These are phyloP conservation scores for Eimeria acervulina DNA, from an alignment of 169 alveolate species.

Conservation along the genomic window DNA sequence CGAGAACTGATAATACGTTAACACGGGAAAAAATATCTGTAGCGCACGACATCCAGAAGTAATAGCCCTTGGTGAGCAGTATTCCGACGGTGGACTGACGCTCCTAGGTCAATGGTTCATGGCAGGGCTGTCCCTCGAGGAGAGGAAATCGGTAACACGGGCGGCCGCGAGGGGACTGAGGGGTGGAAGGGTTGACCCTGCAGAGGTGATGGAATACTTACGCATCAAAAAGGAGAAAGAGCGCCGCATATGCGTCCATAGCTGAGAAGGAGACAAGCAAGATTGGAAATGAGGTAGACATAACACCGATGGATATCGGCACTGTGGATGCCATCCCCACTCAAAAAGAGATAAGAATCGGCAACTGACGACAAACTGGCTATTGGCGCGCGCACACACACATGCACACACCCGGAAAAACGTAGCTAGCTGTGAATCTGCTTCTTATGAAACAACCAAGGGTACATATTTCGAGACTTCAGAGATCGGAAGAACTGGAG, in stretches of 20 bases:
- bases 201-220: neutral
- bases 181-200: neutral
- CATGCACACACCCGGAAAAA: neutral
- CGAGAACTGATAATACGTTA: neutral
- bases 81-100: neutral
- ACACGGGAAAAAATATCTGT: neutral
- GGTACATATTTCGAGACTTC: too few species aligned
- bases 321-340: neutral
- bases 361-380: too few species aligned
- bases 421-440: too few species aligned
- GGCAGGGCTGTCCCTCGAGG: neutral
- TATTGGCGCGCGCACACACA: neutral
- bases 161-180: neutral
- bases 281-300: neutral
- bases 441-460: neutral
- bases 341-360: neutral
- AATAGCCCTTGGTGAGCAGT: neutral
- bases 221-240: neutral
- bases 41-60: neutral
- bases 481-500: neutral
- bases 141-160: neutral
- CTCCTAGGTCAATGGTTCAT: neutral
- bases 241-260: neutral
- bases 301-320: neutral
- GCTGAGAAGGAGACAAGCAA: neutral